A percentile compares a stretch with the other conserved stretches of the same genome.
Evolutionary conservation across 2,329 filamentous ascomycete species (phyloP).

Genomic region (Plenodomus lindquistii): DNA sequence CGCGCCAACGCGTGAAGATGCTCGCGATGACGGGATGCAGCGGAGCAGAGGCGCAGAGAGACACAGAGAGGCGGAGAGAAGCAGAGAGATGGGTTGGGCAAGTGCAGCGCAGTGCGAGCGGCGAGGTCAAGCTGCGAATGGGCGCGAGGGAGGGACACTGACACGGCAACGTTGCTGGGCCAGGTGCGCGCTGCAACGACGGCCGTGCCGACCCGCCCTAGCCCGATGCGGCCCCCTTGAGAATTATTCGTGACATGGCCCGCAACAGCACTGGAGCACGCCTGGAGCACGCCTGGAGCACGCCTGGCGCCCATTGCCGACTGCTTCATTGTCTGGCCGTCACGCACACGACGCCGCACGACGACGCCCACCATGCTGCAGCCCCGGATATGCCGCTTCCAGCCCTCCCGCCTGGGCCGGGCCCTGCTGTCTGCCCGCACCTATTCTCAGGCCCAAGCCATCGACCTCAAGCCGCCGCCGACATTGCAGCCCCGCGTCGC

Average conservation of each 20-base stretch:
- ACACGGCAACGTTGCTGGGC: conserved; percentile 20
- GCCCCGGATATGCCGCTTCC: conserved; percentile 63
- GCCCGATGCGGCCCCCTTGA: conserved; percentile 28
- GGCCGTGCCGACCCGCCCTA: conserved; percentile 21
- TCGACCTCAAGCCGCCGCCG: conserved; percentile 41
- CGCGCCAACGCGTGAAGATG: conserved; percentile 25
- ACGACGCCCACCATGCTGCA: conserved; percentile 62
- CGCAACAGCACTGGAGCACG: conserved; percentile 27
- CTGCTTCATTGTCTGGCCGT: background rate
- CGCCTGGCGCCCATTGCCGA: conserved; percentile 24
- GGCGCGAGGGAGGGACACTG: conserved; percentile 15
- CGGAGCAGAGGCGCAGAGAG: background rate
- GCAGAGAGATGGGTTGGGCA: conserved; percentile 5
- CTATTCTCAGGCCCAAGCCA: conserved; percentile 54
- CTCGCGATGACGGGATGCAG: conserved; percentile 1
- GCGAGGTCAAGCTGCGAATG: background rate
- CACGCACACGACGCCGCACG: background rate
- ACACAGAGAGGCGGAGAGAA: background rate
- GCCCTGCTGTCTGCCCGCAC: conserved; percentile 54
- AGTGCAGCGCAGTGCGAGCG: conserved; percentile 16
- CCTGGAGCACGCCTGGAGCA: too few relatives aligned
- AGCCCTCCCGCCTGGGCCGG: conserved; percentile 54
- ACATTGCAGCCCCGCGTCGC: conserved; percentile 38
- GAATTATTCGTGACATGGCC: conserved; percentile 34
- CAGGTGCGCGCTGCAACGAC: conserved; percentile 14